Conservation (phyloP, 768 basidiomycete genomes). For the Tricholoma saponaceum region DNA sequence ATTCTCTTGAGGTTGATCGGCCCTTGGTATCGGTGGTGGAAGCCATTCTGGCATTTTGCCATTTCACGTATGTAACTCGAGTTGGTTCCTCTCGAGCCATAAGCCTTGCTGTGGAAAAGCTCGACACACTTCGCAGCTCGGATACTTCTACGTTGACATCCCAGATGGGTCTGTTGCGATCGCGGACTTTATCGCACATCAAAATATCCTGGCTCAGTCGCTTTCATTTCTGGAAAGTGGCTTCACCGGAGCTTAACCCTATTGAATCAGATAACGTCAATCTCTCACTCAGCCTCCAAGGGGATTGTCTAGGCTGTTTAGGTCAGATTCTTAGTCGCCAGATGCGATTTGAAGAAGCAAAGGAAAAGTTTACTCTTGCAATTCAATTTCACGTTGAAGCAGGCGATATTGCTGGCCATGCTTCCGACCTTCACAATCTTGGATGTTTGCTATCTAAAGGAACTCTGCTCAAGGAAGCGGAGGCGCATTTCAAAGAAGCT, state of each 20-base stretch:
- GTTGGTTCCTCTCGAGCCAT: constrained; percentile 17
- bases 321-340: constrained; percentile 22
- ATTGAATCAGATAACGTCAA: not conserved
- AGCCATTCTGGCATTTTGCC: constrained; percentile 19
- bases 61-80: constrained; percentile 21
- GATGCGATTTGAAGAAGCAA: constrained; percentile 15
- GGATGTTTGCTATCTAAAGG: constrained; percentile 15
- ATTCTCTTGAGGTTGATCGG: constrained; percentile 10
- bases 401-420: constrained; percentile 19
- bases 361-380: constrained; percentile 18
- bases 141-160: not conserved
- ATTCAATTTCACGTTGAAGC: constrained; percentile 17
- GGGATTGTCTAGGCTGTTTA: constrained; percentile 23
- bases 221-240: constrained; percentile 2
- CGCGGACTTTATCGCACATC: not conserved
- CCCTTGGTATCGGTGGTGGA: constrained; percentile 14
- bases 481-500: constrained; percentile 12
- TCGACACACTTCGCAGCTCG: not conserved
- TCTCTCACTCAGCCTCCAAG: constrained; percentile 9
- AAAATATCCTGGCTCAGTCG: not conserved
- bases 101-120: constrained; percentile 12
- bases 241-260: not conserved
- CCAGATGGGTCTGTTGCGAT: not conserved
- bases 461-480: constrained; percentile 6
- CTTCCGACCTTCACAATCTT: constrained; percentile 24